Evolutionary conservation across 169 alveolate species (phyloP).

Genomic region (Plasmodium gonderi): DNA sequence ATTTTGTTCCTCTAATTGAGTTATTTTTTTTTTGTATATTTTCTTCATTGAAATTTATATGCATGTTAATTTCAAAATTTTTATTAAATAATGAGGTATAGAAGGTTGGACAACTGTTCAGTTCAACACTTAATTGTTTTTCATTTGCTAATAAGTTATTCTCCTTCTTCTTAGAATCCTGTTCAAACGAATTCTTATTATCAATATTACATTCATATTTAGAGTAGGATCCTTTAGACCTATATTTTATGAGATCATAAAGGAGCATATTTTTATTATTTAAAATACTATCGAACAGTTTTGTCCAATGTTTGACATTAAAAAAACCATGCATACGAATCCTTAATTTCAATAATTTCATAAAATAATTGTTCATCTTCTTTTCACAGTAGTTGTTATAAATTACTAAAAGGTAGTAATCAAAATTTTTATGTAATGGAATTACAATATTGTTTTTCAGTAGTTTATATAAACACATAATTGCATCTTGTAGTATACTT

Average conservation of each 20-base stretch:
- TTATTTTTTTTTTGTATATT: not conserved
- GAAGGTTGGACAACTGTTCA: not conserved
- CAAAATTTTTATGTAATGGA: slow-evolving; percentile 67
- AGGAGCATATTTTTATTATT: slow-evolving; percentile 28
- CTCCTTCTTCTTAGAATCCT: slow-evolving; percentile 5
- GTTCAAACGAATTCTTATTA: slow-evolving; percentile 13
- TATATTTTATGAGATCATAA: slow-evolving; percentile 36
- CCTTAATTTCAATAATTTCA: slow-evolving; percentile 30
- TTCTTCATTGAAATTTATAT: slow-evolving; percentile 43
- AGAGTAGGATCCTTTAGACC: slow-evolving; percentile 1
- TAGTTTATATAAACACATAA: slow-evolving; percentile 5
- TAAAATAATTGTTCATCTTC: not conserved
- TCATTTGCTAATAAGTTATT: slow-evolving; percentile 55
- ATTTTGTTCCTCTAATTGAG: not conserved
- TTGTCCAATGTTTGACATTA: slow-evolving; percentile 51
- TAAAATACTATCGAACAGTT: slow-evolving; percentile 27
- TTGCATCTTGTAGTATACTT: slow-evolving; percentile 7
- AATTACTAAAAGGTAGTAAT: slow-evolving; percentile 48
- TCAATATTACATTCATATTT: not conserved
- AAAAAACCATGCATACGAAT: slow-evolving; percentile 16
- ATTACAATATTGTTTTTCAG: slow-evolving; percentile 7
- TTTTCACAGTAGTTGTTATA: slow-evolving; percentile 15
- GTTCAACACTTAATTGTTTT: not conserved
- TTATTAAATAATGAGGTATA: slow-evolving; percentile 54
- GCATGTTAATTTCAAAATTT: not conserved